A percentile compares a stretch with the other conserved stretches of the same genome.
These are phyloP conservation scores for Raddia guianensis DNA, from an alignment of 176 grass and related monocot genomes.

Conservation along the genomic window DNA sequence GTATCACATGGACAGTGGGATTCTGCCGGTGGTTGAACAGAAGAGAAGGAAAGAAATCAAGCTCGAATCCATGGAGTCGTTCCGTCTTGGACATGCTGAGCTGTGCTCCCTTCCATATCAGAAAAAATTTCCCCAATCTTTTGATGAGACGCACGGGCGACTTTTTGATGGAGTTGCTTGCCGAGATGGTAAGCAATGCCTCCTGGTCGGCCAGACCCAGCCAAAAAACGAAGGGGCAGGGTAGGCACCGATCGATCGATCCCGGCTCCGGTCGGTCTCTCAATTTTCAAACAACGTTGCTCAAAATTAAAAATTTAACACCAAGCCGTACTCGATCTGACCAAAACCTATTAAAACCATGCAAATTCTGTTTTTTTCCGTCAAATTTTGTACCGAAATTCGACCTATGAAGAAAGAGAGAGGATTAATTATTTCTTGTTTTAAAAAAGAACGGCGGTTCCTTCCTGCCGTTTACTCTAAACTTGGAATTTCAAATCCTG, in stretches of 20 bases:
- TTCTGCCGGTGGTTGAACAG: slow-evolving; percentile 24
- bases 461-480: too few relatives aligned
- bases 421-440: too few relatives aligned
- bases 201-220: background rate
- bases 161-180: background rate
- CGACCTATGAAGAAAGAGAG: too few relatives aligned
- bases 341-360: too few relatives aligned
- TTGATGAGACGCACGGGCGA: background rate
- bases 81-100: background rate
- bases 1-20: background rate
- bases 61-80: background rate
- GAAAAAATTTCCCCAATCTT: background rate
- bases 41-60: background rate
- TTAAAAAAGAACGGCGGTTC: too few relatives aligned
- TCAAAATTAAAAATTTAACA: too few relatives aligned
- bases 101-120: background rate
- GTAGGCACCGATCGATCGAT: background rate
- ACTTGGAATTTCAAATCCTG: too few relatives aligned
- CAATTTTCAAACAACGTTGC: too few relatives aligned
- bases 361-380: too few relatives aligned
- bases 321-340: too few relatives aligned
- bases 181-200: background rate
- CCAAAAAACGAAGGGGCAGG: background rate
- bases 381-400: too few relatives aligned
- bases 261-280: background rate